Base-by-base conservation (phyloP, 2,329 filamentous ascomycete genomes). In the Epichloe coenophiala region DNA sequence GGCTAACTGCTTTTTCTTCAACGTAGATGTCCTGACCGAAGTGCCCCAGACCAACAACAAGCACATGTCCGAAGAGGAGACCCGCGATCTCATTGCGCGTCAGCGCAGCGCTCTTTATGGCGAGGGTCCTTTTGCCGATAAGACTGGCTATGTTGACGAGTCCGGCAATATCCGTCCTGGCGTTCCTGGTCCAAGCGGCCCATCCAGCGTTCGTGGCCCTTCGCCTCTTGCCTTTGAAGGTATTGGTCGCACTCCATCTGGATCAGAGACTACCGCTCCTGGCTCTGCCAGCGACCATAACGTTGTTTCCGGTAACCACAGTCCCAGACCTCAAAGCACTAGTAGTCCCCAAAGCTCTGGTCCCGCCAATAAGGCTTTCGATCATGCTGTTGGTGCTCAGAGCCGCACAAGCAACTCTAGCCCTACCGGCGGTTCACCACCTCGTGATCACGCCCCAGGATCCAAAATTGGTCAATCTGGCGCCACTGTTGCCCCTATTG, bases 91-190 rank as follows among this genome's bases (percentile, higher is more conserved):
- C 67, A 95, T 97, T 69, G 87, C 90, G 60, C 90, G 91, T 64
- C 93, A 97, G 72, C 89, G 94, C 69, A 90, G 85, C 68, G 90
- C 91, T 57, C 73, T 98, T 58, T 98, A 97, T 68, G 88, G 89
- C 65, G 88, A 87, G 63, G 75, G 75, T 11, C 66, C 77, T 48
- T 84, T 88, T 65, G 81, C 84, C 63, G 82, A 84, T 57, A 80
- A 78, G 58, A 75, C 73, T 55, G 75, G 73, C 57, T 84, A 84
- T 61, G 74, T 81, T 46, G 84, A 89, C 54, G 86, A 90, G 62
- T 76, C 77, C 33, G 77, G 78, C 55, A 72, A 73, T 19, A 70
- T 79, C 37, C 81, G 84, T 54, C 70, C 80, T 33, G 81, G 81
- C 53, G 81, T 80, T 60, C 83, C 88, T 57, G 78, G 80, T 35